Evolutionary conservation across 768 basidiomycete genomes (phyloP), one percentile per base, ranked within the genome.

Genomic region (Hortiboletus campestris): DNA sequence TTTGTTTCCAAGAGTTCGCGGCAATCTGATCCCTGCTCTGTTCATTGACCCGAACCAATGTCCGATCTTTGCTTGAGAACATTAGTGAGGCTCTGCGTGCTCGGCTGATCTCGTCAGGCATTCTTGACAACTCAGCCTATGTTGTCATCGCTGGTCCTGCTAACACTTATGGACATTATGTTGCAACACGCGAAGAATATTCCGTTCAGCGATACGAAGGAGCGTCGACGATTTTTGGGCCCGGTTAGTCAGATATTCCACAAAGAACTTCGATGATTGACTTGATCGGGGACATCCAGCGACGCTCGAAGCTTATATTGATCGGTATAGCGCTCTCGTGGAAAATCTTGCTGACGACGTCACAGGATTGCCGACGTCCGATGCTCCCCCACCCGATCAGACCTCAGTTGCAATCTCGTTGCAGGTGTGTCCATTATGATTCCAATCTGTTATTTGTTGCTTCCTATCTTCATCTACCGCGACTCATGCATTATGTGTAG

Each of bases 141-240:
- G 86, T 91, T 56, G 88, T 90, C 49, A 72, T 90, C 52, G 85
- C 86, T 14, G 90, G 88, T 14, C 90, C 90, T n/a, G 88, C 88
- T 6, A 91, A 91, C 60, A 85, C 87, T 6, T 91, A 91, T 64
- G 81, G 75, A 0, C 89, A 90, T 71, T 89, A 90, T 66, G 76
- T 89, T 49, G 74, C 88, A 2, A 90, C 88, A 29, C 77, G 73
- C 11, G 88, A 91, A 68, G 88, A 89, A 68, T 91, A 89, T 66
- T 71, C 77, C 22, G 72, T 88, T 14, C 90, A 91, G 69, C 78
- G 90, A 47, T 90, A 90, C 61, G 90, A 91, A 71, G 90, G 89
- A 47, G 89, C 87, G 1, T 90, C 89, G 42, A 91, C 87, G 10
- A 76, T 91, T 43, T 91, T 83, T 69, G 89, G 90, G 38, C 83